Percentiles rank a stretch among this genome's conserved stretches.
These are phyloP conservation scores for Poa pratensis DNA, from an alignment of 176 grass and related monocot species.

Conservation along the genomic window DNA sequence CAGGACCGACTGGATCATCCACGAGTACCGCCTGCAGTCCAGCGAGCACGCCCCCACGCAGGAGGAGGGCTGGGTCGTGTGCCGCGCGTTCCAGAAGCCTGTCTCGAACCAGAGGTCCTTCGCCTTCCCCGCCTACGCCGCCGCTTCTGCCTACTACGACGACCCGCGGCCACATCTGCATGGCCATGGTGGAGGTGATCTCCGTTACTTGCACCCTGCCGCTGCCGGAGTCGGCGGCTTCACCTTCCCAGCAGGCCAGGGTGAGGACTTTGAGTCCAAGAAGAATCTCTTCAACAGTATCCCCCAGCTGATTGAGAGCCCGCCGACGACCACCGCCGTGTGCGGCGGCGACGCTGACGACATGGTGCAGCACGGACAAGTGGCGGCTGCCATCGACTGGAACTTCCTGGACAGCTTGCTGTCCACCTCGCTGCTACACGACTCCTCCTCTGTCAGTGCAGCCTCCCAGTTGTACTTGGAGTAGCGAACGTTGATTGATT, in stretches of 20 bases:
- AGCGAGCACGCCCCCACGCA: conserved; percentile 20
- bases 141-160: conserved; percentile 16
- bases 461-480: neutral
- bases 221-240: neutral
- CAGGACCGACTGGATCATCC: conserved; percentile 3
- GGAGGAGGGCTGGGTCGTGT: conserved; percentile 99
- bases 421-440: conserved; percentile 51
- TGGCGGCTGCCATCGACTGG: conserved; percentile 44
- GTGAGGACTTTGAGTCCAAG: conserved; percentile 43
- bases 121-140: conserved; percentile 29
- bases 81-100: conserved; percentile 81
- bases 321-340: neutral
- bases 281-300: conserved; percentile 31
- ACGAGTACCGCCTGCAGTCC: conserved; percentile 30
- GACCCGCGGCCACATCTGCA: neutral
- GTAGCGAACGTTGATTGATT: neutral
- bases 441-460: conserved; percentile 35
- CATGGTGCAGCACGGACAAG: neutral
- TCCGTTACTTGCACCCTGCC: conserved; percentile 10
- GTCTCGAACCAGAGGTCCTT: conserved; percentile 52
- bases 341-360: conserved; percentile 4
- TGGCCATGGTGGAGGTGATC: neutral
- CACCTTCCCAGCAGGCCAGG: neutral
- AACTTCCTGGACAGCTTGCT: conserved; percentile 71
- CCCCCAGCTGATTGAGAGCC: conserved; percentile 49